Conservation (phyloP, 768 basidiomycete species). For the Phlebiopsis flavidoalba region DNA sequence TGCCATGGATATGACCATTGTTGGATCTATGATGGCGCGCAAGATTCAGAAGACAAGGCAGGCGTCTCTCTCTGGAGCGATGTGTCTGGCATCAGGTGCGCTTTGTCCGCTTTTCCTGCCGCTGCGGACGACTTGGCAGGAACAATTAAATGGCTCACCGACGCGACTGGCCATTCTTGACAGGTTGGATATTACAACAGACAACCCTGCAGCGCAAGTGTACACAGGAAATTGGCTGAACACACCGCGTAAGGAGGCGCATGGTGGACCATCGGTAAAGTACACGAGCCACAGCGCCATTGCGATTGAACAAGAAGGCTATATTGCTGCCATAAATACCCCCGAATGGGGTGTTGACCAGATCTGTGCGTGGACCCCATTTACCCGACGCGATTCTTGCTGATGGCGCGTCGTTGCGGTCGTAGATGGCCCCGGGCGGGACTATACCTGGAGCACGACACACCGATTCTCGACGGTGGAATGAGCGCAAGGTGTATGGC, state of each 20-base stretch:
- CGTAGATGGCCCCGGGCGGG: slow-evolving; percentile 36
- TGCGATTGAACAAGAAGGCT: slow-evolving; percentile 50
- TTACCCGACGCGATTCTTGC: background rate
- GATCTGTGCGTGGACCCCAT: slow-evolving; percentile 36
- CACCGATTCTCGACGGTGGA: slow-evolving; percentile 40
- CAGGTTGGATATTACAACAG: slow-evolving; percentile 44
- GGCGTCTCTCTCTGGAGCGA: slow-evolving; percentile 42
- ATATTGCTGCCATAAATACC: slow-evolving; percentile 50
- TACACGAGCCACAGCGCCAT: slow-evolving; percentile 41
- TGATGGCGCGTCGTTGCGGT: background rate
- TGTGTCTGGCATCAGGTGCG: slow-evolving; percentile 43
- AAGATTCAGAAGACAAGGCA: slow-evolving; percentile 17
- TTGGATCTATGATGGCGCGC: slow-evolving; percentile 42
- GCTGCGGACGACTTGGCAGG: background rate
- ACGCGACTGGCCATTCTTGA: background rate
- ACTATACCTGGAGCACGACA: slow-evolving; percentile 42
- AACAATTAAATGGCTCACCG: background rate
- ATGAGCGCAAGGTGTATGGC: background rate
- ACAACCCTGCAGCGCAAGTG: slow-evolving; percentile 48
- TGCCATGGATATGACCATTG: slow-evolving; percentile 46
- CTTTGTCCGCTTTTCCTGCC: background rate
- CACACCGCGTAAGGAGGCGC: slow-evolving; percentile 40
- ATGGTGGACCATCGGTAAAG: slow-evolving; percentile 39
- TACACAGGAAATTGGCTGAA: slow-evolving; percentile 44
- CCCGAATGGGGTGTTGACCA: slow-evolving; percentile 51